Conservation (phyloP, 768 basidiomycete species). For the Solioccasus polychromus region DNA sequence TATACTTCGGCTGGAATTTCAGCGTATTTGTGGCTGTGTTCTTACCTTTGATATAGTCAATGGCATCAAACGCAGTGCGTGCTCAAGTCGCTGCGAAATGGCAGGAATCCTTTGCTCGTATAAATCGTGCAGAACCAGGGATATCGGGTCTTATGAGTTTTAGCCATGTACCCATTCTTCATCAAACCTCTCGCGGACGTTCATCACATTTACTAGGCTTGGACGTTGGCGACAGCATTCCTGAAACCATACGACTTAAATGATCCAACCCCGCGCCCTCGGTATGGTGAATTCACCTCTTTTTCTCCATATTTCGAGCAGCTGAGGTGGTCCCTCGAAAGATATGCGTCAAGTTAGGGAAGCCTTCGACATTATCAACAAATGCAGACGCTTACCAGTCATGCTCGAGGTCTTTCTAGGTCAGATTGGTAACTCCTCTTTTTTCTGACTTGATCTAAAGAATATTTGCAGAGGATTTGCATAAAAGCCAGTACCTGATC, state of each 20-base stretch:
- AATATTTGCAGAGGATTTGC: constrained; percentile 52
- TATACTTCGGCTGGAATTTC: no score
- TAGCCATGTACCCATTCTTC: constrained; percentile 46
- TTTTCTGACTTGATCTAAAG: not conserved
- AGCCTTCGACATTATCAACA: constrained; percentile 59
- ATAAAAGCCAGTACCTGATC: constrained; percentile 56
- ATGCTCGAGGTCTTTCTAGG: constrained; percentile 73
- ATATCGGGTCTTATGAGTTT: constrained; percentile 64
- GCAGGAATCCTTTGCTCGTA: constrained; percentile 65
- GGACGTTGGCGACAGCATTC: constrained; percentile 53
- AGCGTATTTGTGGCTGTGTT: constrained; percentile 22
- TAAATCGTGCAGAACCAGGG: constrained; percentile 57
- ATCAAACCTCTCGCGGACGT: not conserved
- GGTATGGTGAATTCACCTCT: constrained; percentile 24
- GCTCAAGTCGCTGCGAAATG: constrained; percentile 67
- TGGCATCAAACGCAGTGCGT: constrained; percentile 62
- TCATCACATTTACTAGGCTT: constrained; percentile 45
- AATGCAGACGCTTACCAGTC: constrained; percentile 56
- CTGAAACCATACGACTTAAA: constrained; percentile 55
- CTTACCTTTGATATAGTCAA: constrained; percentile 16
- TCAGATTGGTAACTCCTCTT: constrained; percentile 28
- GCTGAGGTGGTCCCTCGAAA: constrained; percentile 16
- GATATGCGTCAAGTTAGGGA: constrained; percentile 49
- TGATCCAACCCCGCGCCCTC: constrained; percentile 29
- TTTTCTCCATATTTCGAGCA: constrained; percentile 1